Evolutionary conservation across 495 filamentous ascomycete genomes (phyloP).

Genomic region (Neurospora sp.): DNA sequence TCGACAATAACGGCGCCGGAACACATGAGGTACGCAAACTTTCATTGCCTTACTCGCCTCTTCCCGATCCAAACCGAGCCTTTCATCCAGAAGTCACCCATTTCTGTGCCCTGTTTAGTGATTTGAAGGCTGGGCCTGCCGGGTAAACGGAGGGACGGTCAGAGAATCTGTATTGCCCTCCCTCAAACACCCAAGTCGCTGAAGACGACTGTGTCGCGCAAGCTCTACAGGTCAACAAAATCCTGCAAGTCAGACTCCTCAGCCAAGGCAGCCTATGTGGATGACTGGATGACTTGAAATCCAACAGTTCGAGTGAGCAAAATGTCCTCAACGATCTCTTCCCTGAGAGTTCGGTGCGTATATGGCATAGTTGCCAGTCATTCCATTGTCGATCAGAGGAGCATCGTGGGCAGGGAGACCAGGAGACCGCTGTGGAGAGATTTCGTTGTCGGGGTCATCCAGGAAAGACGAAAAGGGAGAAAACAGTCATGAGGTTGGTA

Average conservation of each 20-base stretch:
- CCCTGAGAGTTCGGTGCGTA: not conserved
- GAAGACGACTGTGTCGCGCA: not conserved
- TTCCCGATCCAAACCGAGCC: not conserved
- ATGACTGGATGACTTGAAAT: not conserved
- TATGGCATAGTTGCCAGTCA: not conserved
- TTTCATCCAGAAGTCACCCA: not conserved
- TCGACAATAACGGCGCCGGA: not conserved
- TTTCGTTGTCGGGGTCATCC: not conserved
- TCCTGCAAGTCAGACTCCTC: not conserved
- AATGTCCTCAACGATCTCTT: not conserved
- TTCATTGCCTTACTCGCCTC: not conserved
- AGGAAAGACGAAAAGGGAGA: not conserved
- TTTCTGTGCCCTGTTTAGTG: not conserved
- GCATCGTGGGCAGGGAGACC: not conserved
- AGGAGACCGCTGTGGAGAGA: not conserved
- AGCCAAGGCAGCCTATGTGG: not conserved
- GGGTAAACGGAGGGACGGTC: not conserved
- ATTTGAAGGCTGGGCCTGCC: not conserved
- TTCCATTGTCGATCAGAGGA: not conserved
- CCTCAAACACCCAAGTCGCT: not conserved
- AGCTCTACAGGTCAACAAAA: not conserved
- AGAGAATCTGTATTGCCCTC: not conserved
- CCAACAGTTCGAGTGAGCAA: not conserved
- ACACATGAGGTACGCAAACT: not conserved
- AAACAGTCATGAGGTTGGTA: not conserved